Base-by-base conservation (phyloP, 2,329 filamentous ascomycete genomes). In the Fusarium sp. region DNA sequence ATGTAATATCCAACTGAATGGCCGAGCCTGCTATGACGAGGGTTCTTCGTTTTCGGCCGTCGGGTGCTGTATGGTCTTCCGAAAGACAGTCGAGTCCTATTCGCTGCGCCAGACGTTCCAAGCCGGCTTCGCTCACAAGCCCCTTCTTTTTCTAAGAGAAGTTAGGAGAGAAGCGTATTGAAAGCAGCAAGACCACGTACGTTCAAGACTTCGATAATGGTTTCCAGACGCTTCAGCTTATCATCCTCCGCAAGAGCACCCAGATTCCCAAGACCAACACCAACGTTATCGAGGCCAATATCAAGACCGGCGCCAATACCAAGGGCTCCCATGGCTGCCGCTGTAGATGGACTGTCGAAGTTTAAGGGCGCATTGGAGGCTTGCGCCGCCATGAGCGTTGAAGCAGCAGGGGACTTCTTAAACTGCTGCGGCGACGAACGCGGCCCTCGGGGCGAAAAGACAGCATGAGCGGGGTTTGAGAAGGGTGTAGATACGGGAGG, bases 111-210 rank as follows among this genome's bases (percentile, higher is more conserved):
- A 96, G 84, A 64, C 93, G 88, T 80, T 93, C 91, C n/a, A 97
- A 86, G 3, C 93, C 93, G 34, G 93, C 91, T 78, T 94, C 92
- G 75, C 93, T 94, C 41, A 96, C 91, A 45, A 91, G 84, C 5
- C 92, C 92, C 72, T 90, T 89, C 76, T 82, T 85, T 67, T 86
- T 83, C 80, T 84, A 35, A 10, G 45, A 25, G 39, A 8, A 52
- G 56, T 76, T 62, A 73, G 75, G 18, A 64, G 18, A 9, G 16
- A 18, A 25, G 13, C 5, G 1, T 6, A 25, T 8, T 13, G 20
- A 1, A 6, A 43, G 23, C 20, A 27, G 9, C 8, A 27, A 25
- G 20, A 23, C 2, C 10, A 80, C 84, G 48, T 80, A 90, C 88
- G 74, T 85, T 85, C 10, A 91, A 78, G 16, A 87, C 83, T 6